Percentiles rank a stretch among this genome's conserved stretches.
Evolutionary conservation across 352 stramenopile genomes (phyloP).

Genomic region (Salisapilia sapeloensis): DNA sequence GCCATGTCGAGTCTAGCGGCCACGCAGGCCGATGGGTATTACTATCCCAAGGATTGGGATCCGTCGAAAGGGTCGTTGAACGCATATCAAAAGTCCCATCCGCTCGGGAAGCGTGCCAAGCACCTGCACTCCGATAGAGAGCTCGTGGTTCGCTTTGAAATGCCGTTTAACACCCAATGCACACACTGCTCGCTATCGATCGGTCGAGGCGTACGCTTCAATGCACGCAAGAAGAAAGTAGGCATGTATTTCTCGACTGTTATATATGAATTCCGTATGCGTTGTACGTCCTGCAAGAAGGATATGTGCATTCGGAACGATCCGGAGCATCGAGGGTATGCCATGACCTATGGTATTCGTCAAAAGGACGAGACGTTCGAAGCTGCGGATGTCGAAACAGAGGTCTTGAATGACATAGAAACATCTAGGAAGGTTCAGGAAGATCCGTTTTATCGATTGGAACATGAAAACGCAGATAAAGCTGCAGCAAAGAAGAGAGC

Average conservation of each 20-base stretch:
- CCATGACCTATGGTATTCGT: slow-evolving; percentile 76
- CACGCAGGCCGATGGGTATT: slow-evolving; percentile 95
- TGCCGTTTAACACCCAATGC: slow-evolving; percentile 94
- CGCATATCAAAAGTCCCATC: slow-evolving; percentile 57
- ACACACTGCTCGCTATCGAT: slow-evolving; percentile 48
- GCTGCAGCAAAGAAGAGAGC: slow-evolving; percentile 19
- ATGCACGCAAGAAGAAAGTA: slow-evolving; percentile 88
- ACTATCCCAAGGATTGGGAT: slow-evolving; percentile 88
- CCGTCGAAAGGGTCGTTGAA: slow-evolving; percentile 79
- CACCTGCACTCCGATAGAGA: slow-evolving; percentile 80
- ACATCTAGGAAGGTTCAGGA: slow-evolving; percentile 15
- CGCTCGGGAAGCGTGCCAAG: slow-evolving; percentile 61
- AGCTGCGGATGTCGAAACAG: slow-evolving; percentile 13
- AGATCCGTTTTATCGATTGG: slow-evolving; percentile 60
- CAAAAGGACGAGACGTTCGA: slow-evolving; percentile 56
- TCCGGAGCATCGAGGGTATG: slow-evolving; percentile 82
- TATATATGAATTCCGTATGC: slow-evolving; percentile 91
- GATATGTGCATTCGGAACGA: slow-evolving; percentile 92
- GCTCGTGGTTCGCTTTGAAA: slow-evolving; percentile 94
- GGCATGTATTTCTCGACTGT: slow-evolving; percentile 85
- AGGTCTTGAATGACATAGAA: slow-evolving; percentile 36
- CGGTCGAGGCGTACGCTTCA: slow-evolving; percentile 87
- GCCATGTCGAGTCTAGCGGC: slow-evolving; percentile 93
- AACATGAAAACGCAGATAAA: slow-evolving; percentile 67
- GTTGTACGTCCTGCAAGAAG: slow-evolving; percentile 78